phyloP scores from a whole-genome alignment of 2,329 filamentous ascomycete genomes.

The Sporothrix phasma region DNA sequence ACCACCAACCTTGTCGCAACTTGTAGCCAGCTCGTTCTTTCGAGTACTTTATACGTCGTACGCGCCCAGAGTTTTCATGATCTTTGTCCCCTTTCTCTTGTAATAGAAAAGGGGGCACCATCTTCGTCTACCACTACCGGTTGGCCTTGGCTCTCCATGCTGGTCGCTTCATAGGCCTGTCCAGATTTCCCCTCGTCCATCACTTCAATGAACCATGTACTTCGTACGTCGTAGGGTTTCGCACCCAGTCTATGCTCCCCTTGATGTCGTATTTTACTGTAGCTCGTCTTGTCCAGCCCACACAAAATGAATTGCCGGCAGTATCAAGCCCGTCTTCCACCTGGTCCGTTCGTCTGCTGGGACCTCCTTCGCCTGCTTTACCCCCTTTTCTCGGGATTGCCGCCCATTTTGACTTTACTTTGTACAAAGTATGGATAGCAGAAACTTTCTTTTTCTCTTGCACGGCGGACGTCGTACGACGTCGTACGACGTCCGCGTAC shows the following conservation, averaged over 20 bases:
- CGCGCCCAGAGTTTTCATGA: too few species aligned
- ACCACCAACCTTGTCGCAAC: too few species aligned
- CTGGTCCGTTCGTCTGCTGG: not conserved
- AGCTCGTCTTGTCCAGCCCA: not conserved
- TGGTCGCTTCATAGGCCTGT: too few species aligned
- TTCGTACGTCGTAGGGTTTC: too few species aligned
- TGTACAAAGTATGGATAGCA: too few species aligned
- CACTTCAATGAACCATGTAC: too few species aligned
- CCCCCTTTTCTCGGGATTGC: slow-evolving; percentile 1
- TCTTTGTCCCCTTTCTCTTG: too few species aligned
- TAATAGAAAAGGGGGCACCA: too few species aligned
- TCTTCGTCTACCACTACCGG: not conserved
- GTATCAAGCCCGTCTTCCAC: not conserved
- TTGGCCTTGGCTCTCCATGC: not conserved
- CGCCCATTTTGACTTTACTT: not conserved
- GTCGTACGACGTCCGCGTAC: too few species aligned
- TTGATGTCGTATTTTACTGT: not conserved
- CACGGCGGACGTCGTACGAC: too few species aligned
- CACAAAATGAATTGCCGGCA: not conserved
- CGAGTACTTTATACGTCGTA: too few species aligned
- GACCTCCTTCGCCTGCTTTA: not conserved
- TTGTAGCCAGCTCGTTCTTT: too few species aligned
- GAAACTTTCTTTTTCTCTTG: not conserved
- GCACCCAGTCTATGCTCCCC: not conserved
- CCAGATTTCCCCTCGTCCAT: not conserved